Evolutionary conservation across 176 grass and related monocot species (phyloP), one percentile per base, ranked within the genome.

Genomic region (Musa troglodytarum): DNA sequence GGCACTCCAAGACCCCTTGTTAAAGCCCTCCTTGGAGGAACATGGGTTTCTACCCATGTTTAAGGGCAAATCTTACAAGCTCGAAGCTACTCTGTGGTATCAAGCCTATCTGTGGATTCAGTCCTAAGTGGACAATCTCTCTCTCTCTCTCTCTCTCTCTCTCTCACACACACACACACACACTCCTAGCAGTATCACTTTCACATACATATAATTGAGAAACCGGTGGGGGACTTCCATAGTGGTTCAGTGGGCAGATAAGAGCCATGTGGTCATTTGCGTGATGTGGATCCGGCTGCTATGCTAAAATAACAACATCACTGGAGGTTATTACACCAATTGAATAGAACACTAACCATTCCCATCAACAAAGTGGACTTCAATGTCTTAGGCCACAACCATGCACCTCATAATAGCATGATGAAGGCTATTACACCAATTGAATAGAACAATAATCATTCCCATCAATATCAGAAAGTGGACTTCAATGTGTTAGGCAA

Each of bases 21-120:
- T 76, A 49, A 76, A 62, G 7, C 28, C 26, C n/a, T 76, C 50
- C 73, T 63, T 76, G 9, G 73, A 43, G 73, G 28, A 73, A 23
- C 56, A 19, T 59, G 24, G 11, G 14, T 57, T 59, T 21, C 25
- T 26, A 34, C 56, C 5, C 29, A 61, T 63, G 10, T 6, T 43
- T 43, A 43, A 43, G 34, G 34, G 34, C 34, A 43, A 43, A 43
- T 43, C 34, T 43, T 43, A 43, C 34, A 43, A 22, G 4, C 20
- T 28, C 1, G 22, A 73, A 1, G 14, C 50, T 23, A 4, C 34
- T 5, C 34, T 43, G 34, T 43, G 34, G 34, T 43, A 43, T 43
- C 34, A 43, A 43, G 4, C 25, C 13, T 69, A 13, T 13, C 13
- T 69, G 14, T 29, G 17, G 13, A n/a, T 49, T 7, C 49, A 50